Percentiles rank a stretch among this genome's conserved stretches.
These are phyloP conservation scores for Suillus bovinus DNA, from an alignment of 768 basidiomycete species.

Conservation along the genomic window DNA sequence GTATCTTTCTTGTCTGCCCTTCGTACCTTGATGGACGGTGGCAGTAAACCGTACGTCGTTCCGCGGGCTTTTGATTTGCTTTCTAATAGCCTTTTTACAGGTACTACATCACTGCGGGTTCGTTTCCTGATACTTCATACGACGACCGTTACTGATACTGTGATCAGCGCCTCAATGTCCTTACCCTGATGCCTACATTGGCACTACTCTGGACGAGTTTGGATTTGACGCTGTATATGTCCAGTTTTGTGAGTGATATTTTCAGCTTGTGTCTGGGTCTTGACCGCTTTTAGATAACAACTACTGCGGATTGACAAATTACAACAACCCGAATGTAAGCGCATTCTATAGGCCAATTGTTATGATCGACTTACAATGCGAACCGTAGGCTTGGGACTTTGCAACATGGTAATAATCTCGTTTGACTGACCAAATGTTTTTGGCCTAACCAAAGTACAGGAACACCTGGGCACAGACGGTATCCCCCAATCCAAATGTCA, in stretches of 20 bases:
- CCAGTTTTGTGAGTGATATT: slow-evolving; percentile 41
- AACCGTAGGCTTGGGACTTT: slow-evolving; percentile 47
- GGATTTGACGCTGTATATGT: slow-evolving; percentile 52
- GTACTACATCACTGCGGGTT: slow-evolving; percentile 47
- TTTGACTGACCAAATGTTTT: neutral
- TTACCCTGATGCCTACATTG: slow-evolving; percentile 47
- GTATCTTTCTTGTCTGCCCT: slow-evolving; percentile 30
- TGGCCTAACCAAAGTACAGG: slow-evolving; percentile 29
- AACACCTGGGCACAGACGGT: slow-evolving; percentile 45
- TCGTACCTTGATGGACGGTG: slow-evolving; percentile 28
- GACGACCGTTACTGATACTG: neutral
- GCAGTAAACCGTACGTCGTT: slow-evolving; percentile 27
- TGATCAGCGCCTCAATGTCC: slow-evolving; percentile 43
- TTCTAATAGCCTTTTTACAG: slow-evolving; percentile 21
- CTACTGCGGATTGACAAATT: slow-evolving; percentile 39
- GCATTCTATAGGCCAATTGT: neutral
- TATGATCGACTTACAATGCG: slow-evolving; percentile 4
- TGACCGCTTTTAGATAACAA: slow-evolving; percentile 44
- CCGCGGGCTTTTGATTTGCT: neutral
- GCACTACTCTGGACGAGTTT: slow-evolving; percentile 41
- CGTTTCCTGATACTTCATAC: slow-evolving; percentile 10
- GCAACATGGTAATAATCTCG: slow-evolving; percentile 32
- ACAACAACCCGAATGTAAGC: slow-evolving; percentile 44
- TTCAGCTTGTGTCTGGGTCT: neutral
- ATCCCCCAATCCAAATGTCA: slow-evolving; percentile 46